Base-by-base conservation (phyloP, 148 eudicot species). In the Pharnaceum exiguum region DNA sequence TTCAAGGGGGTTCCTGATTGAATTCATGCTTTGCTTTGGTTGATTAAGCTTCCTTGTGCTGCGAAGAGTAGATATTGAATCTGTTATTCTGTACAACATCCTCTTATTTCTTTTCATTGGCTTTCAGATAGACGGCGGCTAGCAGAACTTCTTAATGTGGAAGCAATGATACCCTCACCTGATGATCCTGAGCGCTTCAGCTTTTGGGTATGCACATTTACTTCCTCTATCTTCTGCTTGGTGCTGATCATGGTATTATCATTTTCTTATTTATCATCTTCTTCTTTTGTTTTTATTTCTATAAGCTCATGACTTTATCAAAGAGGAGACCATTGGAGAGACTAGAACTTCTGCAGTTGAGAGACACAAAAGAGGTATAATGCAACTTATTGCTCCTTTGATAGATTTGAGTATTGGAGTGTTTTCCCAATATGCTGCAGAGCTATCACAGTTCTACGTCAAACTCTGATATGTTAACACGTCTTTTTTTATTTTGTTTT, bases 141-240 rank as follows among this genome's bases (percentile, higher is more conserved):
- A 27, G 62, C 81, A 24, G 93, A 94, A 72, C 82, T 94, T 60
- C 72, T 62, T 45, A 83, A 77, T 57, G 85, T 85, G 37, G 99
- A 94, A 79, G 83, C 82, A 5, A 73, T 86, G 86, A 81, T 80
- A 89, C 99, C 99, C 16, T 61, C 91, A 27, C 60, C 81, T 35
- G 66, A 67, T 17, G 82, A 89, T 75, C 99, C 95, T 16, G 96
- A 94, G 80, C 87, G 69, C 69, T 94, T 80, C 75, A 89, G 99
- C 80, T 94, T 94, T 27, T 94, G 99, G 99, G 99, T 94, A 86
- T 69, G 62, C 49, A 57, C 30, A 47, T 59, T 31, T 66, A 23
- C 26, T 5, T 29, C 47, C 17, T 39, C 16, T 21, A 21, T 42
- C 28, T 39, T 17, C 53, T 55, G 33, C 10, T 19, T 46, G 15